Base-by-base conservation (phyloP, 257 asterid genomes). In the Penstemon eatonii region DNA sequence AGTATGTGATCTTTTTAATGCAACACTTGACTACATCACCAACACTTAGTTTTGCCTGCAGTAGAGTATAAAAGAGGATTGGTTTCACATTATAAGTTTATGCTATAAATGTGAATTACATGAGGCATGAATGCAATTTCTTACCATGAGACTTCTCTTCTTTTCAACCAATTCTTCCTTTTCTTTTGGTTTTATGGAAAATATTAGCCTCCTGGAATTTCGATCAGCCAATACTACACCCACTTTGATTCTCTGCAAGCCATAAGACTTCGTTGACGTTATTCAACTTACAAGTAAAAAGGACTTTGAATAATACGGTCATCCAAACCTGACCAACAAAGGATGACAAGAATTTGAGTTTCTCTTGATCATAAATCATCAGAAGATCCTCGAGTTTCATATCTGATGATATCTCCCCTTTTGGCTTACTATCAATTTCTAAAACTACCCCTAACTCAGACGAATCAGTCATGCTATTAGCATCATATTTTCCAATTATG, bases 271-370 rank as follows among this genome's bases (percentile, higher is more conserved):
- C 10, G 15, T 18, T 68, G 66, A 55, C 56, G 60, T 51, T 18
- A 63, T 52, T 52, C 70, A 68, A 47, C 33, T 59, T 39, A 19
- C n/a, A 56, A 53, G 58, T 45, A 62, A 73, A 18, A 25, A 59
- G 42, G 11, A 56, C 49, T 62, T 61, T 46, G 7, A 66, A 64
- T 49, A 52, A 68, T 60, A 42, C 38, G 7, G 50, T 44, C 52
- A 67, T 85, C 67, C 87, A 67, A 66, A 93, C 98, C 98, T 90
- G 98, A 63, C 97, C 98, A 75, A 93, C 85, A 77, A 90, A 93
- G 65, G 98, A 93, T 13, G 96, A 86, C 60, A 93, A 72, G 83
- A 88, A 93, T 68, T 86, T 85, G 65, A 80, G 91, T 70, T 93
- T 93, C 80, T 93, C 96, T 75, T 81, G 93, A 77, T 93, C 94